Percentiles rank a stretch among this genome's conserved stretches.
These are phyloP conservation scores for Eucalyptus camaldulensis DNA, from an alignment of 345 rosid genomes.

Conservation along the genomic window DNA sequence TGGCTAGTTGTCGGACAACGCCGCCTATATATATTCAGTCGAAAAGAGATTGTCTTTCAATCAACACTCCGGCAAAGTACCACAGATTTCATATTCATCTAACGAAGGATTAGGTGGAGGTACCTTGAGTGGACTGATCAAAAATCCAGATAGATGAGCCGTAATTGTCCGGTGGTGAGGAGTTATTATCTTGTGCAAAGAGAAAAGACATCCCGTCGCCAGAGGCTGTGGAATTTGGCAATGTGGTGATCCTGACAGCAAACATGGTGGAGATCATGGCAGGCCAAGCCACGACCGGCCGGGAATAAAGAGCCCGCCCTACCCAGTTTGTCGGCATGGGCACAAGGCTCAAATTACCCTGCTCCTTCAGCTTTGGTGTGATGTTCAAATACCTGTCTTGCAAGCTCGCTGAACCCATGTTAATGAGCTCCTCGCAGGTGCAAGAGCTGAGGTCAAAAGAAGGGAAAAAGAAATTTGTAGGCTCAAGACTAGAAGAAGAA, in stretches of 20 bases:
- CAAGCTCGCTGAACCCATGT: constrained; percentile 4
- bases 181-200: constrained; percentile 3
- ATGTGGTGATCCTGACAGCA: constrained; percentile 13
- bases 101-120: background rate
- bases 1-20: constrained; percentile 5
- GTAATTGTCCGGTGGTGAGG: constrained; percentile 11
- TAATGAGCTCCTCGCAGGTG: constrained; percentile 2
- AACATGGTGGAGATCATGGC: constrained; percentile 15
- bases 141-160: constrained; percentile 24
- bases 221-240: background rate
- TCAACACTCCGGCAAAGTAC: background rate
- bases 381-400: constrained; percentile 7
- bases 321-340: background rate
- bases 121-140: constrained; percentile 13
- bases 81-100: background rate
- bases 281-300: constrained; percentile 16
- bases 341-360: background rate
- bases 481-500: background rate
- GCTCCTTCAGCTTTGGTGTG: background rate
- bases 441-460: constrained; percentile 3
- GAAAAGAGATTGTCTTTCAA: background rate
- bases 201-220: constrained; percentile 24
- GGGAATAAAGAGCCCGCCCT: constrained; percentile 12
- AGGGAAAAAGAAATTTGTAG: background rate
- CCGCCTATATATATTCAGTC: background rate